Conservation (phyloP, 2,329 filamentous ascomycete genomes). For the Fusarium protoensiforme region DNA sequence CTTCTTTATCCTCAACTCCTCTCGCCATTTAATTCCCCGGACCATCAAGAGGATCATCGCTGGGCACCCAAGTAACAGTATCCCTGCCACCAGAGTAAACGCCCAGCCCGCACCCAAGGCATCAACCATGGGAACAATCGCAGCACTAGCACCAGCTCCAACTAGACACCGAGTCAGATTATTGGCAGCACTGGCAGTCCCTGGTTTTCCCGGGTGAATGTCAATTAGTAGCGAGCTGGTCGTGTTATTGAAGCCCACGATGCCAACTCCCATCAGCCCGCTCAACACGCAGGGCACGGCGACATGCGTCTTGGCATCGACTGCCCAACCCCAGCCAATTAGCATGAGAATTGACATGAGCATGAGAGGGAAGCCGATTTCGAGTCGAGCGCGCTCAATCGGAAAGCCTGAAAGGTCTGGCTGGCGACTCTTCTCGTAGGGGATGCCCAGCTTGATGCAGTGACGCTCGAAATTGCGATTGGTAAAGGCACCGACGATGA, state of each 20-base stretch:
- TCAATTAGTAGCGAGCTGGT: slow-evolving; percentile 66
- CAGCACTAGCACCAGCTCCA: slow-evolving; percentile 63
- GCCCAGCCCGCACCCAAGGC: slow-evolving; percentile 63
- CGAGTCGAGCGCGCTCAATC: slow-evolving; percentile 62
- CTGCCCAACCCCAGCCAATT: slow-evolving; percentile 63
- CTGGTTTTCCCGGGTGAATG: slow-evolving; percentile 62
- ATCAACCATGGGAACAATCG: slow-evolving; percentile 63
- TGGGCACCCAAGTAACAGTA: slow-evolving; percentile 55
- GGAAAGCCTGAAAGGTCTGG: slow-evolving; percentile 61
- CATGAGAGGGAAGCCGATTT: slow-evolving; percentile 62
- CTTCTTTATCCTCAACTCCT: slow-evolving; percentile 44
- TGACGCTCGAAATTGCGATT: slow-evolving; percentile 76
- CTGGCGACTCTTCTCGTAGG: slow-evolving; percentile 64
- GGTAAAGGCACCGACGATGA: slow-evolving; percentile 64
- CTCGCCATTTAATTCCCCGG: slow-evolving; percentile 57
- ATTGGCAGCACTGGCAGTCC: slow-evolving; percentile 65
- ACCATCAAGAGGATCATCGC: slow-evolving; percentile 54
- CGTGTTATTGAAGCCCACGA: slow-evolving; percentile 66
- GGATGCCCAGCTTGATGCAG: slow-evolving; percentile 62
- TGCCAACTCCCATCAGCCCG: slow-evolving; percentile 58
- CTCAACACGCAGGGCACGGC: slow-evolving; percentile 60
- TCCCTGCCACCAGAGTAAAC: slow-evolving; percentile 58
- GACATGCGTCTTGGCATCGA: slow-evolving; percentile 55
- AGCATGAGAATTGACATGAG: slow-evolving; percentile 60
- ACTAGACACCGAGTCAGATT: slow-evolving; percentile 67